Conservation (phyloP, 2,329 filamentous ascomycete genomes). For the Aureobasidium sp. region DNA sequence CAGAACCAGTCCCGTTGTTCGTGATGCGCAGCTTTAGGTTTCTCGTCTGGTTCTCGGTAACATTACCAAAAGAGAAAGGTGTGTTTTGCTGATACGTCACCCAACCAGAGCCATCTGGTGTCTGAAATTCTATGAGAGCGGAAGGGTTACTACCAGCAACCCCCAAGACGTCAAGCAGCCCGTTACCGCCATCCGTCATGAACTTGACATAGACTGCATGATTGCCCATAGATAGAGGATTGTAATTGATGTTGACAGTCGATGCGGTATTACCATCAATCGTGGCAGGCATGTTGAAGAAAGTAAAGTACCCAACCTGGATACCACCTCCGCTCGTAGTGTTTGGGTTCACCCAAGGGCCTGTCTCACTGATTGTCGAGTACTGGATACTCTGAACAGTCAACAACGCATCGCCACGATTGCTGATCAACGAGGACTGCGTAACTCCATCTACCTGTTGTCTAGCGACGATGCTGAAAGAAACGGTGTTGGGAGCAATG, state of each 20-base stretch:
- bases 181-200: conserved; percentile 42
- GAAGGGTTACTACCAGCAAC: conserved; percentile 42
- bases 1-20: conserved; percentile 42
- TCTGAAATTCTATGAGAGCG: conserved; percentile 48
- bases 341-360: conserved; percentile 38
- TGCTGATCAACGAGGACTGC: conserved; percentile 41
- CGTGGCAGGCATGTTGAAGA: conserved; percentile 38
- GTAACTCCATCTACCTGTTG: conserved; percentile 27
- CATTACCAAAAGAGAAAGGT: conserved; percentile 48
- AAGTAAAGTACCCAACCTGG: conserved; percentile 40
- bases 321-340: conserved; percentile 26
- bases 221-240: conserved; percentile 42
- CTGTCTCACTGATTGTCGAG: conserved; percentile 35
- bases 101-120: conserved; percentile 43
- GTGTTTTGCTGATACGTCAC: conserved; percentile 34
- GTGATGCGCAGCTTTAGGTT: conserved; percentile 45
- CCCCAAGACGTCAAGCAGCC: conserved; percentile 40
- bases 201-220: conserved; percentile 43
- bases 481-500: conserved; percentile 40
- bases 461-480: conserved; percentile 43
- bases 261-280: conserved; percentile 34
- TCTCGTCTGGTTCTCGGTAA: conserved; percentile 42
- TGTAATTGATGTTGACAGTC: conserved; percentile 40
- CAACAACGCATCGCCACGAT: conserved; percentile 41
- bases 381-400: conserved; percentile 38